A percentile compares a stretch with the other conserved stretches of the same genome.
Conservation (phyloP, 2,329 filamentous ascomycete species). For the Aspergillus latus region DNA sequence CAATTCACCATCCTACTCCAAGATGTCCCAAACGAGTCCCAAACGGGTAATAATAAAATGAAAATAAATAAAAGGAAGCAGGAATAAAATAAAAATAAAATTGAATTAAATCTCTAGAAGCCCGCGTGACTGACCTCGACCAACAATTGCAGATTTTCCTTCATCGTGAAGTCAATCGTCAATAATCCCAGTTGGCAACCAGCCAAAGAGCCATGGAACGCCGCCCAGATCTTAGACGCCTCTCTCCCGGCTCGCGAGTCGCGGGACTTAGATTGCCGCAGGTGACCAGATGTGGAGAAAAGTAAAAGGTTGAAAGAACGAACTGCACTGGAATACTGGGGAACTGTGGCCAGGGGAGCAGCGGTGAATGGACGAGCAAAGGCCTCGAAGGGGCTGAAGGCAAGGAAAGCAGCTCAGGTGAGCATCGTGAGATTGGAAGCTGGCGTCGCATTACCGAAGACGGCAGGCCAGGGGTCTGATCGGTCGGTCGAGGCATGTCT, state of each 20-base stretch:
- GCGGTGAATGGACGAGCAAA: neutral
- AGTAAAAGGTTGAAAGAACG: neutral
- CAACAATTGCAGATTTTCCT: slow-evolving; percentile 21
- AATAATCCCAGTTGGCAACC: slow-evolving; percentile 7
- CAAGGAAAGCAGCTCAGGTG: slow-evolving; percentile 7
- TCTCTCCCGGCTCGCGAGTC: neutral
- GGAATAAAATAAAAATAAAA: slow-evolving; percentile 15
- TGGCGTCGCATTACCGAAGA: slow-evolving; percentile 1
- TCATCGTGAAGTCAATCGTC: slow-evolving; percentile 28
- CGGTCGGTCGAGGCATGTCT: slow-evolving; percentile 6
- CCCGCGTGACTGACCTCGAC: slow-evolving; percentile 25
- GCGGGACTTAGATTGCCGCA: neutral
- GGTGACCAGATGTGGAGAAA: neutral
- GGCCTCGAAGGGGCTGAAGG: neutral
- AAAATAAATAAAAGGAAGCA: neutral
- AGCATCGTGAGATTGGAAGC: slow-evolving; percentile 7
- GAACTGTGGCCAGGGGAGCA: neutral
- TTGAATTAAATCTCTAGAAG: slow-evolving; percentile 20
- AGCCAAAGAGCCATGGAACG: slow-evolving; percentile 27
- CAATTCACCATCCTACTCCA: neutral
- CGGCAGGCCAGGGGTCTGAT: slow-evolving; percentile 5
- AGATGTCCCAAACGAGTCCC: neutral
- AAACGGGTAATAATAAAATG: too few relatives aligned
- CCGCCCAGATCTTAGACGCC: slow-evolving; percentile 6
- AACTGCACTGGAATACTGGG: neutral